Evolutionary conservation across 2,329 filamentous ascomycete species (phyloP), one percentile per base, ranked within the genome.

Genomic region (Colletotrichum melonis): DNA sequence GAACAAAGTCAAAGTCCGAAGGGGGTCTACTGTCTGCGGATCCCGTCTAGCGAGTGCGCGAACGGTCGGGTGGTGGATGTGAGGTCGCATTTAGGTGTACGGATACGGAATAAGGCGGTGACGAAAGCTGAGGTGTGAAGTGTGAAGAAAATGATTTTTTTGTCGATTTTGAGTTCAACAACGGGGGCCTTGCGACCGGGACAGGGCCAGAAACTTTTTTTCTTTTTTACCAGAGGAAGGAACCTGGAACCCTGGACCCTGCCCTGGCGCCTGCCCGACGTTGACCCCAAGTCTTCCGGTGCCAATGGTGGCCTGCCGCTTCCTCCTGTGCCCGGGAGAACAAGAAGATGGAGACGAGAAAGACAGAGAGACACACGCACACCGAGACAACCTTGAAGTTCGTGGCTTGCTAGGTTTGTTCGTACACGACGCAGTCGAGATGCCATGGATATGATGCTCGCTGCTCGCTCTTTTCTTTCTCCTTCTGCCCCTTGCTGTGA

Each of bases 81-180:
- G 71, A 73, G 55, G 70, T 73, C 56, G 56, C 35, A 70, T 70
- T 70, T 73, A 69, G 56, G 67, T 73, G 49, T 26, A 32, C 32
- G 32, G 32, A 32, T 32, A 32, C 32, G 32, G 32, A 32, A 12
- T 32, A 57, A 24, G 56, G 59, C 35, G 26, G 55, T 65, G 67
- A 65, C 67, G 49, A 65, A 62, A 62, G 67, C 69, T 55, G 67
- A 70, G 49, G 60, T 65, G 63, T 46, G n/a, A 24, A 38, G 12
- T n/a, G 26, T 6, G 19, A 56, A 56, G 8, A 28, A 35, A 66
- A 35, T 28, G 35, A 22, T 9, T 26, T 69, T 26, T 57, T 22
- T 38, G 58, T 54, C 26, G 42, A 63, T 59, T 66, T 73, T 65
- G 62, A 66, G 60, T 73, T 73, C 67, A 24, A 57, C 9, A 38